A percentile compares a stretch with the other conserved stretches of the same genome.
Conservation (phyloP, 352 stramenopile genomes). For the Phytophthora megakarya region DNA sequence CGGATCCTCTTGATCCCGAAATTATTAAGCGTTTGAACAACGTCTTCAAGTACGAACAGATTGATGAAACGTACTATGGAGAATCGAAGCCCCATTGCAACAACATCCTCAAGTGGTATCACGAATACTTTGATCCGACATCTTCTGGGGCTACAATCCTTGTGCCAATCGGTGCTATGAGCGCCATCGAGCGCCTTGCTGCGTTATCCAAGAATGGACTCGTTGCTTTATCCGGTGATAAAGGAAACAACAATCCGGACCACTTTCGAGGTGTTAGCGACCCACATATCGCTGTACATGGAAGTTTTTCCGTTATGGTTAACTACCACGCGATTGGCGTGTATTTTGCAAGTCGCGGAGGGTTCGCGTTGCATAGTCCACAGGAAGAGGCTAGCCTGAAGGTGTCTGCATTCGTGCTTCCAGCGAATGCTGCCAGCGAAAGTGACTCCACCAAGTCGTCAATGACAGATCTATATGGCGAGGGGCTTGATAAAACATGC, state of each 20-base stretch:
- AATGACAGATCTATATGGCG: constrained; percentile 53
- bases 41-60: constrained; percentile 85
- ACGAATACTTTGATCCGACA: constrained; percentile 74
- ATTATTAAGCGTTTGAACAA: constrained; percentile 95
- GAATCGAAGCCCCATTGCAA: constrained; percentile 74
- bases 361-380: constrained; percentile 93
- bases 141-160: constrained; percentile 82
- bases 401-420: constrained; percentile 87
- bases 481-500: constrained; percentile 67
- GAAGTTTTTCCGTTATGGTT: constrained; percentile 95
- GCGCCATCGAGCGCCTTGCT: constrained; percentile 77
- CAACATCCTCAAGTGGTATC: constrained; percentile 93
- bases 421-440: constrained; percentile 27
- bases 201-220: constrained; percentile 55
- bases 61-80: constrained; percentile 86
- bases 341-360: constrained; percentile 89
- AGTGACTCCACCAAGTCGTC: constrained; percentile 10
- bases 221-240: constrained; percentile 92
- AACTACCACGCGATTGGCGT: constrained; percentile 95
- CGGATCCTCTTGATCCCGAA: constrained; percentile 90
- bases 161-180: constrained; percentile 90
- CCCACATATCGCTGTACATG: constrained; percentile 95
- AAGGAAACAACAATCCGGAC: constrained; percentile 93
- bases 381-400: constrained; percentile 94
- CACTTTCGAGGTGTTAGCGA: constrained; percentile 92